Evolutionary conservation across 495 filamentous ascomycete genomes (phyloP).

Genomic region (Podospora pseudoanserina): DNA sequence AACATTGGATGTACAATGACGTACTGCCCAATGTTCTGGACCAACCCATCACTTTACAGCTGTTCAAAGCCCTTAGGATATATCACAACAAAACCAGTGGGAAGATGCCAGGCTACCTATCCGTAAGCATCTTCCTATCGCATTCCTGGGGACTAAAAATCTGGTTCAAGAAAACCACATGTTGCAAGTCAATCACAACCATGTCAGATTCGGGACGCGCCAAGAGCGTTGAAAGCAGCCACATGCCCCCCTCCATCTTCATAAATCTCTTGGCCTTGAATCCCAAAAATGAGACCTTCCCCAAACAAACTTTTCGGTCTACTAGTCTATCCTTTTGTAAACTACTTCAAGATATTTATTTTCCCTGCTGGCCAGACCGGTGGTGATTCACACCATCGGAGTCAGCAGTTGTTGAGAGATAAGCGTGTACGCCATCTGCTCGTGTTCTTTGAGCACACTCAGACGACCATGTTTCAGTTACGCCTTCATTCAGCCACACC

Average conservation of each 20-base stretch:
- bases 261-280: background rate
- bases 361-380: background rate
- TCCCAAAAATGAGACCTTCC: background rate
- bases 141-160: background rate
- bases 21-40: background rate
- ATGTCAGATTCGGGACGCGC: background rate
- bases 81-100: background rate
- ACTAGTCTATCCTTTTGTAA: too few relatives aligned
- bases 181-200: background rate
- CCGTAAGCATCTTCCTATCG: background rate
- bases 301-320: background rate
- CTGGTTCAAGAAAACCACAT: background rate
- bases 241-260: slow-evolving; percentile 4
- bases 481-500: too few relatives aligned
- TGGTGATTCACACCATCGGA: too few relatives aligned
- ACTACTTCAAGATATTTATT: background rate
- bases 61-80: background rate
- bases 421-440: too few relatives aligned
- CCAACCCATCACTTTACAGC: background rate
- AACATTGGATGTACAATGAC: slow-evolving; percentile 11
- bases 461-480: too few relatives aligned
- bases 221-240: slow-evolving; percentile 10
- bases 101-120: background rate
- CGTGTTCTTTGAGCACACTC: too few relatives aligned
- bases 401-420: too few relatives aligned